Evolutionary conservation across 2,329 filamentous ascomycete genomes (phyloP).

Genomic region (Fusarium chlamydosporum): DNA sequence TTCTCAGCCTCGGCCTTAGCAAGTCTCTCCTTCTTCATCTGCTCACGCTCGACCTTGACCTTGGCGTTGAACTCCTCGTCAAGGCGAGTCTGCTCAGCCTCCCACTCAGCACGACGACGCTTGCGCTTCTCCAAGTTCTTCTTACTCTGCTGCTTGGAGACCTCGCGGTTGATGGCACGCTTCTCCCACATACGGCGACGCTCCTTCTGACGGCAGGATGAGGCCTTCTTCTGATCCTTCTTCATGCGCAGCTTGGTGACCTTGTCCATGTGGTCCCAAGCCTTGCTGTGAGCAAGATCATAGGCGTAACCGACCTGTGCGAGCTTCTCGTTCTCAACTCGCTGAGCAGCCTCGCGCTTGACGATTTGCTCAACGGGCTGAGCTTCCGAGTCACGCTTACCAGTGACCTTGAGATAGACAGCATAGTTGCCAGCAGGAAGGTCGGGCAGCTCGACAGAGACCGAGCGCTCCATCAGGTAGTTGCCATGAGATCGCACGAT

Average conservation of each 20-base stretch:
- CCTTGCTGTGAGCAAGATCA: slow-evolving; percentile 72
- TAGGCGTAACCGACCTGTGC: slow-evolving; percentile 71
- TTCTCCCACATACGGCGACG: slow-evolving; percentile 65
- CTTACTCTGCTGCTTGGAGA: slow-evolving; percentile 59
- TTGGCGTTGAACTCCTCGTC: slow-evolving; percentile 52
- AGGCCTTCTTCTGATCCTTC: slow-evolving; percentile 65
- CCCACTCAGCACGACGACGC: slow-evolving; percentile 48
- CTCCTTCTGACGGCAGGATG: slow-evolving; percentile 61
- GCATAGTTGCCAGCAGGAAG: slow-evolving; percentile 70
- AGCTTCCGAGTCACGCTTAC: slow-evolving; percentile 60
- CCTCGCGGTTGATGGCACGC: slow-evolving; percentile 60
- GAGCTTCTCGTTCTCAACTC: slow-evolving; percentile 70
- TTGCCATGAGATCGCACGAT: slow-evolving; percentile 71
- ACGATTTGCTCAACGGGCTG: slow-evolving; percentile 70
- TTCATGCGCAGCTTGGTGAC: slow-evolving; percentile 65
- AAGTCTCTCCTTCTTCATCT: slow-evolving; percentile 40
- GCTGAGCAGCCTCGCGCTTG: slow-evolving; percentile 63
- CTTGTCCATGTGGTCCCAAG: slow-evolving; percentile 65
- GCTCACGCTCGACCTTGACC: slow-evolving; percentile 36
- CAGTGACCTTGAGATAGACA: slow-evolving; percentile 69
- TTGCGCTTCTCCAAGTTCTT: slow-evolving; percentile 58
- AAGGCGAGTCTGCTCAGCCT: slow-evolving; percentile 48
- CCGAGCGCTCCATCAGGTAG: slow-evolving; percentile 70
- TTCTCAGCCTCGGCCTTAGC: slow-evolving; percentile 33
- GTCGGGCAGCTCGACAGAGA: slow-evolving; percentile 69